phyloP scores from a whole-genome alignment of 1,284 basidiomycete species.

The Calocybe gambosa region DNA sequence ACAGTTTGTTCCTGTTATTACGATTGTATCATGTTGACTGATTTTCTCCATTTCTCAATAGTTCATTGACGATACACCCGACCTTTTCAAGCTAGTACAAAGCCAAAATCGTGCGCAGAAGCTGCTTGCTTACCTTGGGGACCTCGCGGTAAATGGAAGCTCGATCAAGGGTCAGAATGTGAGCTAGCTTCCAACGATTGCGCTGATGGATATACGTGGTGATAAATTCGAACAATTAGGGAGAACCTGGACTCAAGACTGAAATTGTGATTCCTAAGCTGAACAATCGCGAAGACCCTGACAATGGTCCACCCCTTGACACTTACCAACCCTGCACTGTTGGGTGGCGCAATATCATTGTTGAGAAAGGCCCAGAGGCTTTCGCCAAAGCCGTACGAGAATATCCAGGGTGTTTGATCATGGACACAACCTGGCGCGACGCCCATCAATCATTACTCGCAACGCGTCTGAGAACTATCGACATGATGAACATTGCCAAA shows the following conservation, averaged over 20 bases:
- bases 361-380: constrained; percentile 95
- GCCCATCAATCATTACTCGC: constrained; percentile 98
- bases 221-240: constrained; percentile 36
- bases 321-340: constrained; percentile 76
- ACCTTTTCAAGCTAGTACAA: constrained; percentile 97
- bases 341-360: constrained; percentile 99
- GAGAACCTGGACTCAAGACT: constrained; percentile 91
- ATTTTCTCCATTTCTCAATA: constrained; percentile 22
- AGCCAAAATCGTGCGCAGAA: constrained; percentile 99
- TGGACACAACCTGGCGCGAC: constrained; percentile 99
- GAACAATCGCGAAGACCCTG: constrained; percentile 71
- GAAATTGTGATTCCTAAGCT: constrained; percentile 86
- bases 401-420: constrained; percentile 92
- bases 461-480: constrained; percentile 92
- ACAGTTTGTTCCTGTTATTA: constrained; percentile 49
- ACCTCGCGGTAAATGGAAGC: constrained; percentile 97
- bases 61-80: constrained; percentile 99
- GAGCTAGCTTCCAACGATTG: constrained; percentile 13
- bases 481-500: constrained; percentile 99
- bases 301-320: constrained; percentile 70
- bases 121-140: constrained; percentile 93
- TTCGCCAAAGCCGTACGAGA: constrained; percentile 98
- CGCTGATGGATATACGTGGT: background rate
- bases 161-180: constrained; percentile 88
- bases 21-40: background rate